These are phyloP conservation scores for Colletotrichum sublineola DNA, from an alignment of 2,329 filamentous ascomycete genomes.

Conservation along the genomic window DNA sequence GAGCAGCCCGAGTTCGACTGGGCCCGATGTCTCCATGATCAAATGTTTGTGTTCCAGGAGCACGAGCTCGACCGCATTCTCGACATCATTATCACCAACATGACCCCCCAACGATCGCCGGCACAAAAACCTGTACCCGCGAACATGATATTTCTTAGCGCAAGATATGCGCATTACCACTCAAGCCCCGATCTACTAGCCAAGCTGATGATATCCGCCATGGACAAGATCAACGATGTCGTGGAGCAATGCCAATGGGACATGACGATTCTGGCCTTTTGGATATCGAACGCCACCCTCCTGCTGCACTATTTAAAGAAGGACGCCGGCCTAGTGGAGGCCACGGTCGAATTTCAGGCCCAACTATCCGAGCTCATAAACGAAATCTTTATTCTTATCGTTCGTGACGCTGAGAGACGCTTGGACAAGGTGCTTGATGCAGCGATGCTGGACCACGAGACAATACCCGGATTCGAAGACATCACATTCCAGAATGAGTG, in stretches of 20 bases:
- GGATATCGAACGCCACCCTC: slow-evolving; percentile 97
- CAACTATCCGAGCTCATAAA: slow-evolving; percentile 96
- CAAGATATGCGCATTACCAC: slow-evolving; percentile 96
- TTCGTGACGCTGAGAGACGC: slow-evolving; percentile 92
- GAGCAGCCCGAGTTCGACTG: slow-evolving; percentile 96
- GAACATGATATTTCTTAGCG: slow-evolving; percentile 96
- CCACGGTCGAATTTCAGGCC: slow-evolving; percentile 79
- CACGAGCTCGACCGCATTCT: slow-evolving; percentile 91
- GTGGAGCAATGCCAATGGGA: slow-evolving; percentile 98
- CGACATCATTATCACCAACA: slow-evolving; percentile 96
- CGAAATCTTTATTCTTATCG: slow-evolving; percentile 98
- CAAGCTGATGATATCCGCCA: slow-evolving; percentile 84
- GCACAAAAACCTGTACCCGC: slow-evolving; percentile 98
- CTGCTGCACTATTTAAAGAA: slow-evolving; percentile 98
- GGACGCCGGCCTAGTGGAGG: slow-evolving; percentile 44
- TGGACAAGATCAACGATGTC: slow-evolving; percentile 96
- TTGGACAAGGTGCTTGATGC: slow-evolving; percentile 95
- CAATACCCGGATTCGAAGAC: slow-evolving; percentile 96
- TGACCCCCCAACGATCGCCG: slow-evolving; percentile 95
- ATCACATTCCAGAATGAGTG: slow-evolving; percentile 98
- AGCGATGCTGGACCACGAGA: slow-evolving; percentile 97
- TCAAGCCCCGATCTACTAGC: slow-evolving; percentile 87
- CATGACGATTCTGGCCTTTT: slow-evolving; percentile 99
- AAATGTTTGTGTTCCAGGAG: slow-evolving; percentile 99
- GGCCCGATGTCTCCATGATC: slow-evolving; percentile 93